Base-by-base conservation (phyloP, 2,329 filamentous ascomycete genomes). In the Pseudocercospora crystallina region DNA sequence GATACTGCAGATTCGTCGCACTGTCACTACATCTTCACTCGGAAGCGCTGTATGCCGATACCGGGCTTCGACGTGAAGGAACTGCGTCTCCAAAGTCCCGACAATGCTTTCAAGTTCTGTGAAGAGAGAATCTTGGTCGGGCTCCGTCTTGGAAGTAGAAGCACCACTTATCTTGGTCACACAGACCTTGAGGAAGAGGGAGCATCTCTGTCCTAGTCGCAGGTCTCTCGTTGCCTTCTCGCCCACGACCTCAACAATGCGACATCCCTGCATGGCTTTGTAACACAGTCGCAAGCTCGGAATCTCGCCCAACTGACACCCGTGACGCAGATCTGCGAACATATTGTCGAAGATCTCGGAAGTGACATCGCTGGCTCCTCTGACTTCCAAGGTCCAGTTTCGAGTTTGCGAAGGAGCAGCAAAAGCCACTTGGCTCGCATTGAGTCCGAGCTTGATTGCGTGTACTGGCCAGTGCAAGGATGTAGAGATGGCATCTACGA, bases 21-120 rank as follows among this genome's bases (percentile, higher is more conserved):
- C 58, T 5, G 59, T 62, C 10, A 70, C 50, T 7, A 62, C 59
- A 36, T 64, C 68, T 47, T 65, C 60, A 8, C 51, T 47, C 2
- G 67, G 65, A 29, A 71, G 52, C 8, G 68, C 50, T 1, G 65
- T 64, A 43, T 71, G 67, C 13, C 62, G 61, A 51, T 71, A 71
- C 9, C 63, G 60, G 37, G 64, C 69, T 47, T 70, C 62, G 8
- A 68, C 57, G 34, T 65, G 57, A 8, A 69, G 51, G 9, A 66
- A 49, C 11, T 65, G 61, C 12, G 59, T 62, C 50, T 65, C 57
- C 8, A 66, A 53, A 1, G 59, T 64, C 8, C 66, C 66, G 9
- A 69, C 57, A 9, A 68, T 65, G 51, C 65, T 65, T 43, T 68
- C 65, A 10, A 69, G 57, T 49, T 68, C 66, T 8, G 57, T 49